A percentile compares a stretch with the other conserved stretches of the same genome.
These are phyloP conservation scores for Colletotrichum siamense DNA, from an alignment of 2,329 filamentous ascomycete species.

Conservation along the genomic window DNA sequence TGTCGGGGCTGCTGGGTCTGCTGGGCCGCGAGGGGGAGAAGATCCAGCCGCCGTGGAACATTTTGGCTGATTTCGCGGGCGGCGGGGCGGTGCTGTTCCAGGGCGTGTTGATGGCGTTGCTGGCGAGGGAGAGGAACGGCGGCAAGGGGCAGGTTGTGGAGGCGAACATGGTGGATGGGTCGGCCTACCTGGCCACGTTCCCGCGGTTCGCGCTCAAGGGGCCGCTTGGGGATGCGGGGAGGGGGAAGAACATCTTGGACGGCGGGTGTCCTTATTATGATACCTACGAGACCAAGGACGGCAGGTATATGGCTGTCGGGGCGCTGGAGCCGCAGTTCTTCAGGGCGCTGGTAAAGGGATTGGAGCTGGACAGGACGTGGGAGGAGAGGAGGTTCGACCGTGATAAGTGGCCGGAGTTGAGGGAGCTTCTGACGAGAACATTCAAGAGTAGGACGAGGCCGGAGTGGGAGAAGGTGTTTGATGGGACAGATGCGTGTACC, in stretches of 20 bases:
- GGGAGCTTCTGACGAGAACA: conserved; percentile 59
- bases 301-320: conserved; percentile 84
- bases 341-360: conserved; percentile 66
- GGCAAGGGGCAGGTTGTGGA: conserved; percentile 88
- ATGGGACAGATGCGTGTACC: conserved; percentile 90
- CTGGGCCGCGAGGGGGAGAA: conserved; percentile 73
- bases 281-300: conserved; percentile 84
- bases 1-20: conserved; percentile 79
- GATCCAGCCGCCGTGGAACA: conserved; percentile 81
- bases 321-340: conserved; percentile 91
- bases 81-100: conserved; percentile 84
- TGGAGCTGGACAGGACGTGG: conserved; percentile 63
- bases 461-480: conserved; percentile 88
- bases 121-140: conserved; percentile 62
- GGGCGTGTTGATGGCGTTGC: conserved; percentile 80
- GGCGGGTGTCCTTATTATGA: conserved; percentile 88
- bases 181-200: conserved; percentile 79
- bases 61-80: conserved; percentile 90
- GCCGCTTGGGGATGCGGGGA: conserved; percentile 63
- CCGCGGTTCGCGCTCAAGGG: conserved; percentile 71
- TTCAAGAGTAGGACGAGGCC: conserved; percentile 74
- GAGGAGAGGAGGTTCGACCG: conserved; percentile 63
- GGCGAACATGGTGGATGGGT: conserved; percentile 96
- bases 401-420: conserved; percentile 71
- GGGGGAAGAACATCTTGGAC: conserved; percentile 83